Conservation (phyloP, 2,329 filamentous ascomycete species). For the Ophiostoma sp. region DNA sequence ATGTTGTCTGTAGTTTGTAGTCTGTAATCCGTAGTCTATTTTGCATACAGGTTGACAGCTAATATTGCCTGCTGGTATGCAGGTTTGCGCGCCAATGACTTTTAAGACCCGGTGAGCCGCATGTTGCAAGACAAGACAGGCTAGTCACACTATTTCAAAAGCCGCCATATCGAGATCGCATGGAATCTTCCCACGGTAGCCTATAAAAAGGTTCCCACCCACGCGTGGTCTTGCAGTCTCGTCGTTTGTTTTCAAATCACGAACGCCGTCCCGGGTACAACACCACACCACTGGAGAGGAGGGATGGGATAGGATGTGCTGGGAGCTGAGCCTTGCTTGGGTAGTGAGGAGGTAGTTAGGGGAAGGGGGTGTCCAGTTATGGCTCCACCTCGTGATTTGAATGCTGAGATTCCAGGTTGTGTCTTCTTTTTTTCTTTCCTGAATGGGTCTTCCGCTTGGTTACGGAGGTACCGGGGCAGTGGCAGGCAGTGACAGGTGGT, state of each 20-base stretch:
- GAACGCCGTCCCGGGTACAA: background rate
- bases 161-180: conserved; percentile 3
- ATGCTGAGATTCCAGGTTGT: background rate
- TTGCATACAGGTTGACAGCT: background rate
- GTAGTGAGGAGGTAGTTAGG: background rate
- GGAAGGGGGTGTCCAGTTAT: background rate
- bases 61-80: background rate
- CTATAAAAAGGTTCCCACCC: background rate
- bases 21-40: no score
- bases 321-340: background rate
- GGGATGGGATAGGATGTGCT: no score
- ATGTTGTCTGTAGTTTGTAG: no score
- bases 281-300: background rate
- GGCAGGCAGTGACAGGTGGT: background rate
- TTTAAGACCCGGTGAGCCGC: background rate
- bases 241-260: background rate
- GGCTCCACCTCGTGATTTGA: conserved; percentile 13
- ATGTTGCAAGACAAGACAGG: background rate
- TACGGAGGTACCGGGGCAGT: background rate
- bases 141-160: background rate
- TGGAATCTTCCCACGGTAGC: background rate
- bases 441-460: background rate
- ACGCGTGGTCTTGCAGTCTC: background rate
- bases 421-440: background rate
- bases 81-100: background rate